Percentiles rank a stretch among this genome's conserved stretches.
Evolutionary conservation across 805 yeast genomes (phyloP).

Genomic region (Sugiyamaella marilandica): DNA sequence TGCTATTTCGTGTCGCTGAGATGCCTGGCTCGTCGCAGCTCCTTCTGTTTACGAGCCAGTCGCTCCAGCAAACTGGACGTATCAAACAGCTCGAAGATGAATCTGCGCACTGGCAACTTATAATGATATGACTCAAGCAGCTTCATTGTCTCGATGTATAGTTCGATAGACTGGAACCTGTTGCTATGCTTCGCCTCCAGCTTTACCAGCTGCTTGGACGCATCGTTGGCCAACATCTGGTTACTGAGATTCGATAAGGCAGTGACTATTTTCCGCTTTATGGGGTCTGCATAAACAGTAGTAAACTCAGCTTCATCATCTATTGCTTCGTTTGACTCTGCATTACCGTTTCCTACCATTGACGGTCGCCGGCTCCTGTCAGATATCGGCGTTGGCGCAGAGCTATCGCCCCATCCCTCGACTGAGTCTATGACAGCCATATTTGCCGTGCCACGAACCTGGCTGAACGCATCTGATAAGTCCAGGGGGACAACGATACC

Average conservation of each 20-base stretch:
- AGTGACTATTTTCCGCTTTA: slow-evolving; percentile 21
- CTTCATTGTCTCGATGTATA: slow-evolving; percentile 49
- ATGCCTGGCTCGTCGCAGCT: slow-evolving; percentile 18
- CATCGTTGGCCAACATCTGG: slow-evolving; percentile 47
- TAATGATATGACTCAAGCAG: slow-evolving; percentile 55
- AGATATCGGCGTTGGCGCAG: not conserved
- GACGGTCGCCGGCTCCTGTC: slow-evolving; percentile 1
- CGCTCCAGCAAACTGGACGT: slow-evolving; percentile 49
- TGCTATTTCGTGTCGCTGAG: slow-evolving; percentile 8
- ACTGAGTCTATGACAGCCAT: not conserved
- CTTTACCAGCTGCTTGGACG: slow-evolving; percentile 52
- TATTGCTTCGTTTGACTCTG: not conserved
- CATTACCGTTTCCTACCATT: not conserved
- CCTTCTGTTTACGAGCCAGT: slow-evolving; percentile 32
- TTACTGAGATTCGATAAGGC: slow-evolving; percentile 53
- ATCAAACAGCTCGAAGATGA: slow-evolving; percentile 60
- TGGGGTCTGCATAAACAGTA: slow-evolving; percentile 19
- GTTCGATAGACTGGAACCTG: slow-evolving; percentile 49
- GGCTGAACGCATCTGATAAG: slow-evolving; percentile 19
- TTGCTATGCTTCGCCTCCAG: slow-evolving; percentile 48
- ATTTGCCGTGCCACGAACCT: not conserved
- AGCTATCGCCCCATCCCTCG: not conserved
- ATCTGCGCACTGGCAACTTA: slow-evolving; percentile 57
- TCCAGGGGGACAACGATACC: slow-evolving; percentile 41
- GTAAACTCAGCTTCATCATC: slow-evolving; percentile 22